Evolutionary conservation across 169 alveolate genomes (phyloP), one percentile per base, ranked within the genome.

Genomic region (Eimeria tenella): DNA sequence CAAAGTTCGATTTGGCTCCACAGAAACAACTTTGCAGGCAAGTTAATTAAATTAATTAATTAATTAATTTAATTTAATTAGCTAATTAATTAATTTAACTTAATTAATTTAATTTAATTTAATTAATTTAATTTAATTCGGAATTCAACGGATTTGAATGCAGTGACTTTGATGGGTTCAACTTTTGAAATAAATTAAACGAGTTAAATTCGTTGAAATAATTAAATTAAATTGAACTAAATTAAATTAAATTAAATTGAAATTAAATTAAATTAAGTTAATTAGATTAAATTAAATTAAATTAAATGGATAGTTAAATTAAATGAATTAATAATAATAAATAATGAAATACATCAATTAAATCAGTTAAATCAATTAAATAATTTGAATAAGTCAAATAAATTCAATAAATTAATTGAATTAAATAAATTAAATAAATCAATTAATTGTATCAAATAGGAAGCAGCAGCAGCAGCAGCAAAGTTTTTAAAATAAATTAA

Each of bases 11-110:
- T 95, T 95, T 23, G 97, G 97, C 17, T 95, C 97, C 23, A 95
- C 97, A 13, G 97, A 95, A 68, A 94, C 97, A 4, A 73, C 96
- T 50, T 87, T 95, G 83, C 97, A 95, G 63, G 93, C 94, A n/a
- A 25, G 95, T 42, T 94, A 84, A 53, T 10, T 9, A 11, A 77
- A 1, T 13, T 73, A 73, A 13, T 13, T 42, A 81, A 55, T 89
- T 17, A 93, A 79, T 79, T 71, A 83, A 15, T 60, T 62, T 17
- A 56, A 31, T 31, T 79, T 55, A 65, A 7, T 49, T 50, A 94
- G 50, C 21, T 62, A 31, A 6, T 21, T 3, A 31, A 60, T 60
- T 13, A 1, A 62, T 23, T 10, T 11, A 25, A 53, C 1, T 11
- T 79, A 84, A 7, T 15, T 6, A 70, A 88, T 31, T 31, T 17